Percentiles rank a stretch among this genome's conserved stretches.
Evolutionary conservation across 768 basidiomycete genomes (phyloP).

Genomic region (Solioccasus polychromus): DNA sequence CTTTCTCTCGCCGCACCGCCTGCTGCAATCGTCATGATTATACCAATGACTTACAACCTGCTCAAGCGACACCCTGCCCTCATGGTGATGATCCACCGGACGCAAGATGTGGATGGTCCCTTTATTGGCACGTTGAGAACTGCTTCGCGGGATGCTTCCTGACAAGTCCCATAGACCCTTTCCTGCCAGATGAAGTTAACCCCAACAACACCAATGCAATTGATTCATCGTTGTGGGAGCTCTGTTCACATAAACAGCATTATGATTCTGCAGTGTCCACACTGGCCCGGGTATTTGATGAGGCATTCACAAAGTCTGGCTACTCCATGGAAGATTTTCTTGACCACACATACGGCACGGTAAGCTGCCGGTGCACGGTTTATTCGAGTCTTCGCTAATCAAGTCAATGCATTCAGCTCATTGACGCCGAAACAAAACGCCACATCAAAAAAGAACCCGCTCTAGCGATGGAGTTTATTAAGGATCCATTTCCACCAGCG

Average conservation of each 20-base stretch:
- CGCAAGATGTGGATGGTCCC: constrained; percentile 34
- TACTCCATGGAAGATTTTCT: constrained; percentile 95
- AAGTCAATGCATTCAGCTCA: constrained; percentile 51
- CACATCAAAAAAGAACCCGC: constrained; percentile 79
- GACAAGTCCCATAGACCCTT: constrained; percentile 55
- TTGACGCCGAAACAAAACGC: constrained; percentile 78
- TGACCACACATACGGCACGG: constrained; percentile 88
- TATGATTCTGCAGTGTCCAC: constrained; percentile 89
- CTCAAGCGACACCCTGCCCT: constrained; percentile 88
- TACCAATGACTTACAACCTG: constrained; percentile 93
- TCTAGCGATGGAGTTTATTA: constrained; percentile 42
- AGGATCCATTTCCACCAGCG: constrained; percentile 27
- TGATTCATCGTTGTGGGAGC: constrained; percentile 91
- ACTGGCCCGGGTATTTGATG: constrained; percentile 78
- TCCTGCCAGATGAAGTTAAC: constrained; percentile 59
- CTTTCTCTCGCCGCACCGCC: constrained; percentile 85
- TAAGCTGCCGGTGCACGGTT: constrained; percentile 33
- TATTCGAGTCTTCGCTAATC: constrained; percentile 3
- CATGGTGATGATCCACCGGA: constrained; percentile 90
- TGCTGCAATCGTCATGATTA: constrained; percentile 83
- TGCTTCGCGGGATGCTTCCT: neutral
- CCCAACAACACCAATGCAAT: constrained; percentile 79
- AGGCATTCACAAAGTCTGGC: constrained; percentile 90
- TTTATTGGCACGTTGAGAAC: constrained; percentile 32
- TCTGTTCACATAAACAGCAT: constrained; percentile 73